Evolutionary conservation across 2,329 filamentous ascomycete genomes (phyloP).

Genomic region (Monosporascus sp.): DNA sequence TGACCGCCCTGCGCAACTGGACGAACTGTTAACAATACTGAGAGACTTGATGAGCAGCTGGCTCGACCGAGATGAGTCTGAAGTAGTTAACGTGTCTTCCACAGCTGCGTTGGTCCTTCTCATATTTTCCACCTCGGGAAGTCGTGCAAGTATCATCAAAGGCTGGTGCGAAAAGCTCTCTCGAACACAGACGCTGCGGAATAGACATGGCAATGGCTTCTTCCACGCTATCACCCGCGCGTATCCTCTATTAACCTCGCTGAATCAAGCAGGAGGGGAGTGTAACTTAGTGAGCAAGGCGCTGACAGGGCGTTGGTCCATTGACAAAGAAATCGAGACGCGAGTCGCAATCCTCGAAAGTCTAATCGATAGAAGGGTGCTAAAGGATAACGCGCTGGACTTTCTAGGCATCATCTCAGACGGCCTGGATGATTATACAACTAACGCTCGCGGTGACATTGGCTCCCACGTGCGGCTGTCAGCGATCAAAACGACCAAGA

Average conservation of each 20-base stretch:
- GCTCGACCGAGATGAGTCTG: constrained; percentile 46
- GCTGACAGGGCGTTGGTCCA: constrained; percentile 48
- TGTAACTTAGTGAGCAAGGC: constrained; percentile 33
- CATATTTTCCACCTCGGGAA: constrained; percentile 33
- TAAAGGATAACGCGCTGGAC: constrained; percentile 33
- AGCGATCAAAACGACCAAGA: constrained; percentile 70
- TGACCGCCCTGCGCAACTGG: constrained; percentile 9
- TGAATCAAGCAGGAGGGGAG: constrained; percentile 15
- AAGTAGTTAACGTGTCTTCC: constrained; percentile 45
- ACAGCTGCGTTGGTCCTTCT: constrained; percentile 47
- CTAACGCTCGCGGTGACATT: constrained; percentile 82
- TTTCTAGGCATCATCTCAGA: constrained; percentile 46
- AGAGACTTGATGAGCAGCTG: constrained; percentile 36
- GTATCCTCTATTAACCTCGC: constrained; percentile 34
- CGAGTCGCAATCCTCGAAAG: constrained; percentile 52
- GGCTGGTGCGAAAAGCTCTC: constrained; percentile 44
- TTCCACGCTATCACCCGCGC: constrained; percentile 50
- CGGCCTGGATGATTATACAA: constrained; percentile 84
- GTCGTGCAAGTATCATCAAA: constrained; percentile 35
- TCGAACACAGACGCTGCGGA: constrained; percentile 26
- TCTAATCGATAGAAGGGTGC: constrained; percentile 41
- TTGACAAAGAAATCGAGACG: constrained; percentile 46
- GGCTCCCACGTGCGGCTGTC: constrained; percentile 81
- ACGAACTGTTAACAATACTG: constrained; percentile 20
- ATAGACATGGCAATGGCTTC: constrained; percentile 42